Conservation (phyloP, 2,329 filamentous ascomycete species). For the Colletotrichum tanaceti region DNA sequence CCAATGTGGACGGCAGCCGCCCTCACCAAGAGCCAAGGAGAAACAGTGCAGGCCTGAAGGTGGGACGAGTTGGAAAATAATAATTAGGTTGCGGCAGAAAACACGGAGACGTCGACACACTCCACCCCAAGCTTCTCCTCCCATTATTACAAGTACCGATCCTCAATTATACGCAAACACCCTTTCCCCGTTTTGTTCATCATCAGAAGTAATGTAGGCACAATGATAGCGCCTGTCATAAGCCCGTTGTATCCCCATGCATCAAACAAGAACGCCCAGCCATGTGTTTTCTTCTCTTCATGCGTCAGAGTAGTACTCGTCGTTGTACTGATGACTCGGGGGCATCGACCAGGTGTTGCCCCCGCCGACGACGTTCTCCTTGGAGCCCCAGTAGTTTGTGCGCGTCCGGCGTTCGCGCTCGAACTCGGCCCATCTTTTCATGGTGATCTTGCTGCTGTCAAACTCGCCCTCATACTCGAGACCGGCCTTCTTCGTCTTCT, state of each 20-base stretch:
- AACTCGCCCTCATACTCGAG: slow-evolving; percentile 95
- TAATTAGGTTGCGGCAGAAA: slow-evolving; percentile 5
- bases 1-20: neutral
- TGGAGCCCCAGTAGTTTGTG: slow-evolving; percentile 64
- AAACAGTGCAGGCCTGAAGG: neutral
- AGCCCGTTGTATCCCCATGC: slow-evolving; percentile 33
- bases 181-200: slow-evolving; percentile 20
- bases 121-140: slow-evolving; percentile 12
- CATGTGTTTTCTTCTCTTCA: slow-evolving; percentile 47
- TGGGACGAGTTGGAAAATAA: neutral
- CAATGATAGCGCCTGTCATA: slow-evolving; percentile 34
- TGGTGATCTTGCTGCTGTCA: slow-evolving; percentile 98
- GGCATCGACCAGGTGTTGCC: slow-evolving; percentile 57
- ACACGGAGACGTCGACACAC: slow-evolving; percentile 12
- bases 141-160: slow-evolving; percentile 37
- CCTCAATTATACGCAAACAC: slow-evolving; percentile 15
- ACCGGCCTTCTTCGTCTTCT: slow-evolving; percentile 87
- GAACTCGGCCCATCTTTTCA: slow-evolving; percentile 99
- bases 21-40: neutral
- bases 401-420: slow-evolving; percentile 73
- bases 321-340: slow-evolving; percentile 60
- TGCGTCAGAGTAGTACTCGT: slow-evolving; percentile 67
- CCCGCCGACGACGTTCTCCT: slow-evolving; percentile 61
- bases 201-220: slow-evolving; percentile 23
- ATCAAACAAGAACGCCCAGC: slow-evolving; percentile 34